Evolutionary conservation across 2,329 filamentous ascomycete genomes (phyloP), one percentile per base, ranked within the genome.

Genomic region (Diplodia sapinea): DNA sequence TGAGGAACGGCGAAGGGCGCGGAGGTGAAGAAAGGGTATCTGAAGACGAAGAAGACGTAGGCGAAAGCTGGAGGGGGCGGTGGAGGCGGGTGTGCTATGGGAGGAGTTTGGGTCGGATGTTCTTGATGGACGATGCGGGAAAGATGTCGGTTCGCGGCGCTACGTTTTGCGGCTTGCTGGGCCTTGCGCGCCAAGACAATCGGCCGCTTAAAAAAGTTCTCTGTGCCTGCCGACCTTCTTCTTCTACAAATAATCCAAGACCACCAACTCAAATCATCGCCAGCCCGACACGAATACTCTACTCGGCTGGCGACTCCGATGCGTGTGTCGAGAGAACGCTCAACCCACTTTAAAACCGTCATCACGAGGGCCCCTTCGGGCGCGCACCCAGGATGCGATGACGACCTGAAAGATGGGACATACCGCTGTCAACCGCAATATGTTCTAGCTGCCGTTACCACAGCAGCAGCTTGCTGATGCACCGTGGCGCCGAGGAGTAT

Each of bases 281-380:
- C 87, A 86, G 85, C 83, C 85, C 79, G 83, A 84, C 74, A 71
- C 75, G 70, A 70, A 69, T 72, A 73, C 76, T 77, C 82, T 74
- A 88, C 85, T 87, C 85, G 84, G 83, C 86, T 90, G 87, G 83
- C 85, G 87, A 89, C 83, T 90, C 87, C 87, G 87, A 87, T 86
- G 85, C 79, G 86, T 86, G 84, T 81, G 89, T 90, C 89, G 82
- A 92, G 89, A 92, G 81, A 75, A 83, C 85, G 66, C 75, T 75
- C 75, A 80, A 78, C 80, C 85, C 89, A 86, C 86, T 87, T 89
- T 90, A 92, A 92, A 92, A 92, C 90, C 89, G 89, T 92, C 86
- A 86, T 88, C 86, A 88, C 87, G 89, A 92, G 87, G 86, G 87
- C 82, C 84, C 80, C 81, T 78, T 72, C 79, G 79, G 76, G 82